A percentile compares a stretch with the other conserved stretches of the same genome.
Conservation (phyloP, 345 rosid genomes). For the Citrus inodora region DNA sequence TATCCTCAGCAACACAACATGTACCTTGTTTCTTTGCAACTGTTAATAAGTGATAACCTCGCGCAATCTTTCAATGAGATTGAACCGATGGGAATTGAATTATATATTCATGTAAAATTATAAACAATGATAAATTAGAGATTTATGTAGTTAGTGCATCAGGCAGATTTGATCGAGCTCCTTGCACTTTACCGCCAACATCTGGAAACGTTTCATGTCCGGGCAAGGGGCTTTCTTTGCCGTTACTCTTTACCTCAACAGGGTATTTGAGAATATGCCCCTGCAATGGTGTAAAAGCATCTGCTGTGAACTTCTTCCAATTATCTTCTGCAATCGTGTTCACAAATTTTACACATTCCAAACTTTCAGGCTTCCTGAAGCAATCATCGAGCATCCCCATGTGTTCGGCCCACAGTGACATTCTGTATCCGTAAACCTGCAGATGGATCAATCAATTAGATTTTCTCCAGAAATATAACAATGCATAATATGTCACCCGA, state of each 20-base stretch:
- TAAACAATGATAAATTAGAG: neutral
- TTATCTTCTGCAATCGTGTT: conserved; percentile 69
- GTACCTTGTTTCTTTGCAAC: neutral
- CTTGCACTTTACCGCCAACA: conserved; percentile 79
- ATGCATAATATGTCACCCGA: neutral
- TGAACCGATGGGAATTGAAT: neutral
- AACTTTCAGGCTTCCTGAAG: conserved; percentile 50
- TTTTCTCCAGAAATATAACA: neutral
- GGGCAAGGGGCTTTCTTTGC: conserved; percentile 53
- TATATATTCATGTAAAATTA: neutral
- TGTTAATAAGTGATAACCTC: neutral
- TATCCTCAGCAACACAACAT: neutral
- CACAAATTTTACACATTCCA: conserved; percentile 59
- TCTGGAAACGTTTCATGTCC: conserved; percentile 74
- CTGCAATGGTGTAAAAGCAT: conserved; percentile 42
- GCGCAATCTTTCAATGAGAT: neutral
- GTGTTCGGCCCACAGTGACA: conserved; percentile 96
- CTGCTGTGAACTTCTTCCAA: conserved; percentile 53
- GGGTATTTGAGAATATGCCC: conserved; percentile 82
- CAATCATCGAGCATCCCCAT: conserved; percentile 40
- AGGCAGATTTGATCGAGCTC: conserved; percentile 64
- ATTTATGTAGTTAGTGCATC: conserved; percentile 64
- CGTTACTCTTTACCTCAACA: conserved; percentile 41
- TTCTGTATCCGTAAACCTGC: conserved; percentile 76
- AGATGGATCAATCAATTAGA: neutral